Evolutionary conservation across 495 filamentous ascomycete species (phyloP), one percentile per base, ranked within the genome.

Genomic region (Neurospora tetrasperma): DNA sequence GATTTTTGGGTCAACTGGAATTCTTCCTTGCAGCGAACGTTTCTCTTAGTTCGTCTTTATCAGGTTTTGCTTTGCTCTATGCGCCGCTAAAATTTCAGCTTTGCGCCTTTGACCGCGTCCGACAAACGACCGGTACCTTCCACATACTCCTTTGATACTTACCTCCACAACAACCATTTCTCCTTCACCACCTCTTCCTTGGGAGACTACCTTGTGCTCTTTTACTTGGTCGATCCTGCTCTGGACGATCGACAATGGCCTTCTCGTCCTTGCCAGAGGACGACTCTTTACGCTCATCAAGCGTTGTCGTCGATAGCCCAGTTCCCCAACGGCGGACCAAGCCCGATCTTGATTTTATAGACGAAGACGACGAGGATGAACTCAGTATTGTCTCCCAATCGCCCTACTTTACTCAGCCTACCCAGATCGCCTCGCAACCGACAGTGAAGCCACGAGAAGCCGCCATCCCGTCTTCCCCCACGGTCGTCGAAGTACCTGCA

Each of bases 401-500:
- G 2, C 85, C 84, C 0, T 85, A 84, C 72, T 84, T 85, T 31
- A 86, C 84, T 1, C 84, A 94, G 75, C 90, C 93, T 0, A 95
- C 93, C 0, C 93, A 96, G 73, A 84, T 93, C 14, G 77, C 91
- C 9, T 75, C 76, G 0, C 75, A 69, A 9, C 75, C 74, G 7
- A 46, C 71, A 2, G 54, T 76, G 18, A 74, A 75, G 31, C 70
- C 71, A 35, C 70, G 39, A 31, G 72, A 68, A 75, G 27, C 70
- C 75, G 72, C 72, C 31, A 35, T 27, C 43, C 12, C 75, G 62
- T 70, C 62, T 77, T 83, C 74, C 75, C 78, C 6, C 44, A 85
- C 90, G 3, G 79, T 89, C 12, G 86, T 97, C 41, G 93, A 95
- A 78, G 94, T 97, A 4, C 88, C 88, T 59, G 91, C 90, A 16